Evolutionary conservation across 2,329 filamentous ascomycete species (phyloP).

Genomic region (Fusarium agapanthi): DNA sequence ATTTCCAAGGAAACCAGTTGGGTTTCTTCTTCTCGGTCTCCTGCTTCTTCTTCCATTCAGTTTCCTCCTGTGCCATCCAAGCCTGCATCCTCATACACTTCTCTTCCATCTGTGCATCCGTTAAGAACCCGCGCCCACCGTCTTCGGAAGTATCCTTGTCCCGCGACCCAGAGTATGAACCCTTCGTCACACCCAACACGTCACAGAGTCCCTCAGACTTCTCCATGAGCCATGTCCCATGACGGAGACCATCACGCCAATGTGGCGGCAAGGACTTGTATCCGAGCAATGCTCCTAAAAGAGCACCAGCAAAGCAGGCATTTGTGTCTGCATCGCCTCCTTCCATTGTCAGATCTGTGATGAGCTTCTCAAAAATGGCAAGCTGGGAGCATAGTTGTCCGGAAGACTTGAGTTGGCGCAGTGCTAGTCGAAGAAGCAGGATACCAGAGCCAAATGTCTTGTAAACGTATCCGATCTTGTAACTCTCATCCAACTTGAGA

Average conservation of each 20-base stretch:
- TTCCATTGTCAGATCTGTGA: constrained; percentile 59
- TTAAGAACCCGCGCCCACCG: constrained; percentile 52
- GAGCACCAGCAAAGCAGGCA: constrained; percentile 60
- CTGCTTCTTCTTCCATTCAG: constrained; percentile 39
- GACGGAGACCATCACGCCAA: constrained; percentile 58
- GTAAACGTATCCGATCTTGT: constrained; percentile 62
- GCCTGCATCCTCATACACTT: constrained; percentile 47
- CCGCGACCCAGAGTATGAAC: constrained; percentile 45
- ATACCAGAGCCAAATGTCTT: constrained; percentile 61
- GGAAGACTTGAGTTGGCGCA: constrained; percentile 45
- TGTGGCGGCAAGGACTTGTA: constrained; percentile 56
- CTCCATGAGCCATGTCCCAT: constrained; percentile 55
- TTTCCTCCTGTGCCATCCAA: constrained; percentile 43
- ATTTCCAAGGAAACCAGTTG: constrained; percentile 36
- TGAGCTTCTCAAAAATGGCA: constrained; percentile 55
- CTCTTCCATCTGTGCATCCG: constrained; percentile 49
- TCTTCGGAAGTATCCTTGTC: constrained; percentile 54
- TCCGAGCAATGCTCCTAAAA: constrained; percentile 59
- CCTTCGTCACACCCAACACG: constrained; percentile 49
- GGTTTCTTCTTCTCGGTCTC: constrained; percentile 36
- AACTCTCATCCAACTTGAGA: constrained; percentile 54
- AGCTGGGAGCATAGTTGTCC: constrained; percentile 30
- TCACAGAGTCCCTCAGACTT: constrained; percentile 54
- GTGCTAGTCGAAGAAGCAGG: constrained; percentile 53
- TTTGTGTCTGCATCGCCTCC: constrained; percentile 65